Percentiles rank a stretch among this genome's conserved stretches.
phyloP scores from a whole-genome alignment of 305 asterid species.

The Solanum hybrid region DNA sequence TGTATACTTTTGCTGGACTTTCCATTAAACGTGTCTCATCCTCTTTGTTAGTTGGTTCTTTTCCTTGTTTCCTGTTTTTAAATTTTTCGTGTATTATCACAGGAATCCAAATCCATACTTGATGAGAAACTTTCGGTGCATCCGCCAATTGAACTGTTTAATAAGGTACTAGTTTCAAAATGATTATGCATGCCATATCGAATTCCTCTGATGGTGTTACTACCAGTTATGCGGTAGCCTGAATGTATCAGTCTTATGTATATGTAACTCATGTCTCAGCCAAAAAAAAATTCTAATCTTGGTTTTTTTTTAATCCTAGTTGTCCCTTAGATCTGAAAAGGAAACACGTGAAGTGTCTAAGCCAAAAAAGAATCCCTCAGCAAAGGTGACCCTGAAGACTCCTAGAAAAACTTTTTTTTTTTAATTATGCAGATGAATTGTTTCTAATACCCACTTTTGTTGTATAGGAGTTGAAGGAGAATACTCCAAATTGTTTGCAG shows the following conservation, averaged over 20 bases:
- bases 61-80: neutral
- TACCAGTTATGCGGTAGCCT: neutral
- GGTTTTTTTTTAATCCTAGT: constrained; percentile 24
- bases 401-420: neutral
- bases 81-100: constrained; percentile 6
- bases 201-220: neutral
- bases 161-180: constrained; percentile 30
- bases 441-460: neutral
- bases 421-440: neutral
- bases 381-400: constrained; percentile 35
- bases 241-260: neutral
- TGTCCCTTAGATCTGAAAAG: constrained; percentile 42
- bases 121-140: constrained; percentile 20
- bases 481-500: constrained; percentile 28
- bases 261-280: neutral
- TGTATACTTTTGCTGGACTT: neutral
- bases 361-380: constrained; percentile 19
- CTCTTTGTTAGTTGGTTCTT: neutral
- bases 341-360: constrained; percentile 15
- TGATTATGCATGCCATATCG: neutral
- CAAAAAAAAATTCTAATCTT: neutral
- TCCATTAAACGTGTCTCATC: neutral
- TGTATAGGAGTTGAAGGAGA: constrained; percentile 34
- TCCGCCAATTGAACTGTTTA: constrained; percentile 45
- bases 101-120: constrained; percentile 31